These are phyloP conservation scores for Fusarium bactridioides DNA, from an alignment of 2,329 filamentous ascomycete species.

Conservation along the genomic window DNA sequence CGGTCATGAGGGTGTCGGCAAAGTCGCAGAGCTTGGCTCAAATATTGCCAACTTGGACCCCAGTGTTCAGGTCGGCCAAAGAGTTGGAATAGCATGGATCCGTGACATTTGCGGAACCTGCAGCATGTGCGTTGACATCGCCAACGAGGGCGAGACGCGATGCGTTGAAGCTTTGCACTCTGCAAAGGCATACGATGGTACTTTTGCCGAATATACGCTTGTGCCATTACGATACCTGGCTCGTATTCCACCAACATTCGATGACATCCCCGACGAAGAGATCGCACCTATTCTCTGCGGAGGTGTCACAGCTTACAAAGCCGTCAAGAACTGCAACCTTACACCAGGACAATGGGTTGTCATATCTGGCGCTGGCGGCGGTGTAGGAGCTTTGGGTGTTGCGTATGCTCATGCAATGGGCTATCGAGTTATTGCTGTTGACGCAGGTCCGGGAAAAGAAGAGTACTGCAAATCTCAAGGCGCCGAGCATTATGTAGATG, in stretches of 20 bases:
- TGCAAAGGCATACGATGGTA: constrained; percentile 46
- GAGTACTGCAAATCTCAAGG: constrained; percentile 43
- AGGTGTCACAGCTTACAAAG: constrained; percentile 55
- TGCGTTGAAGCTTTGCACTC: constrained; percentile 46
- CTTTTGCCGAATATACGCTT: constrained; percentile 51
- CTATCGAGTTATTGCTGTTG: constrained; percentile 50
- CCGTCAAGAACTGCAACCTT: constrained; percentile 45
- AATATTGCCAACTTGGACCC: constrained; percentile 39
- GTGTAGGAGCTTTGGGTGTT: constrained; percentile 50
- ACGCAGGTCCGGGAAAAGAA: constrained; percentile 46
- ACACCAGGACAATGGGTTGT: constrained; percentile 48
- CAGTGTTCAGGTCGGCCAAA: constrained; percentile 43
- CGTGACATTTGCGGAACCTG: constrained; percentile 49
- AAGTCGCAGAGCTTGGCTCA: constrained; percentile 48
- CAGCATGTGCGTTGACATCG: constrained; percentile 42
- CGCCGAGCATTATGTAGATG: constrained; percentile 51
- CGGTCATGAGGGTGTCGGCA: constrained; percentile 56
- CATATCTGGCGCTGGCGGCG: constrained; percentile 50
- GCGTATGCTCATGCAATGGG: constrained; percentile 53
- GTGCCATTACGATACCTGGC: constrained; percentile 47
- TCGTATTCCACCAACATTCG: constrained; percentile 26
- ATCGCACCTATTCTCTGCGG: constrained; percentile 53
- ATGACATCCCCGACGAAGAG: constrained; percentile 45
- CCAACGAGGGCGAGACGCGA: constrained; percentile 46
- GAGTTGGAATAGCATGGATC: constrained; percentile 51